Evolutionary conservation across 2,329 filamentous ascomycete species (phyloP).

Genomic region (Fusarium sp.): DNA sequence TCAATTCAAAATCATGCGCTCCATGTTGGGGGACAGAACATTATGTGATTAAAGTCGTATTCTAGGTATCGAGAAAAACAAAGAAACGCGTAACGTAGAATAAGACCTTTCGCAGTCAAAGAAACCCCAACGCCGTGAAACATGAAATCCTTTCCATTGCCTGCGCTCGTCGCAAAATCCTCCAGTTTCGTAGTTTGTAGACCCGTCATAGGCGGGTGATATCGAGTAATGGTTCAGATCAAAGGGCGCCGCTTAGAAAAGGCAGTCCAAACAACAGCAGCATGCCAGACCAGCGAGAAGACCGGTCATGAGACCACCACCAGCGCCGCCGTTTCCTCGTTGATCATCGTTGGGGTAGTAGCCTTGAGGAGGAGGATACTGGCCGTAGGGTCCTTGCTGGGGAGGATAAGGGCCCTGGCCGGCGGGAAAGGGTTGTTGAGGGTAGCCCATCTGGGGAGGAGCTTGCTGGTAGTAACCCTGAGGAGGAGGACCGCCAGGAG

Average conservation of each 20-base stretch:
- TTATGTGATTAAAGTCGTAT: conserved; percentile 39
- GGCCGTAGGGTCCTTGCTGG: conserved; percentile 53
- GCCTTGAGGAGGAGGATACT: conserved; percentile 49
- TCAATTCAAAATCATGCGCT: not conserved
- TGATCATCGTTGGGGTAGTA: conserved; percentile 50
- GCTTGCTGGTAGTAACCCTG: conserved; percentile 47
- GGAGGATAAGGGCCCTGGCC: conserved; percentile 52
- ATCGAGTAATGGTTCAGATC: conserved; percentile 4
- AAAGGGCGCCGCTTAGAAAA: conserved; percentile 58
- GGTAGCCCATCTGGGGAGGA: conserved; percentile 49
- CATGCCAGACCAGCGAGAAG: conserved; percentile 64
- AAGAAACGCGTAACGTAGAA: conserved; percentile 27
- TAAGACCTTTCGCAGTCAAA: conserved; percentile 22
- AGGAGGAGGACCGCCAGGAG: conserved; percentile 22
- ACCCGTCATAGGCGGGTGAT: conserved; percentile 5
- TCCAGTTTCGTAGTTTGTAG: not conserved
- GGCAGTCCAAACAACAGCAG: conserved; percentile 68
- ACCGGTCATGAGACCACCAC: conserved; percentile 55
- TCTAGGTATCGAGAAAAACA: conserved; percentile 35
- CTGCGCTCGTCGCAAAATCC: conserved; percentile 14
- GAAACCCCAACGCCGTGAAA: conserved; percentile 41
- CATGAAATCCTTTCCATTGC: conserved; percentile 16
- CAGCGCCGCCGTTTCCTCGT: conserved; percentile 46
- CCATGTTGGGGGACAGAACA: conserved; percentile 6
- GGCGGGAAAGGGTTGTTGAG: conserved; percentile 50